A percentile compares a stretch with the other conserved stretches of the same genome.
Evolutionary conservation across 371 early-diverging fungal genomes (phyloP).

Genomic region (Mucor indicus): DNA sequence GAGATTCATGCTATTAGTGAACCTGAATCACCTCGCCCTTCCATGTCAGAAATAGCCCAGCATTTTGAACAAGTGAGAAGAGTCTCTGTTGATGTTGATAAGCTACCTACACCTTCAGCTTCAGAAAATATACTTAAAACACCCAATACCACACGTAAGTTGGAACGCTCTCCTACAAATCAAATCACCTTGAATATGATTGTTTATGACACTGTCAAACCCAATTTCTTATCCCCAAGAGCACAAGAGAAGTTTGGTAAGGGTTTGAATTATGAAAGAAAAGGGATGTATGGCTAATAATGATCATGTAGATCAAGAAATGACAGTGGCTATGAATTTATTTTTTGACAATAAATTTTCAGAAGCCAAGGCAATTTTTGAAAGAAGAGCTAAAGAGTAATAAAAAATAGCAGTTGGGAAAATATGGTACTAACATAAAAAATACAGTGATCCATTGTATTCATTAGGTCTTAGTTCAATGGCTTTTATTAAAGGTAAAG

Average conservation of each 20-base stretch:
- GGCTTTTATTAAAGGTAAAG: constrained; percentile 46
- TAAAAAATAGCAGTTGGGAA: too few relatives aligned
- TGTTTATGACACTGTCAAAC: constrained; percentile 19
- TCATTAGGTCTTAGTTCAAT: constrained; percentile 39
- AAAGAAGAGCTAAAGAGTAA: constrained; percentile 34
- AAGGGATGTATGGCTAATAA: background rate
- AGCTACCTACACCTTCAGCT: too few relatives aligned
- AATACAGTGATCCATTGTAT: constrained; percentile 39
- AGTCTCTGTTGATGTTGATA: too few relatives aligned
- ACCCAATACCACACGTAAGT: too few relatives aligned
- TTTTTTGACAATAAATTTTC: constrained; percentile 59
- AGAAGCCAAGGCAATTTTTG: constrained; percentile 37
- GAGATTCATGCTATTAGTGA: constrained; percentile 21
- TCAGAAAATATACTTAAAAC: too few relatives aligned
- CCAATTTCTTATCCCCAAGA: constrained; percentile 37
- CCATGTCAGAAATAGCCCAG: constrained; percentile 4
- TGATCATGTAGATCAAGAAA: constrained; percentile 38
- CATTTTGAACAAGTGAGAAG: constrained; percentile 12
- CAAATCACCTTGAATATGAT: constrained; percentile 14
- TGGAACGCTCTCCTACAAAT: background rate
- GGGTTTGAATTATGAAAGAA: background rate
- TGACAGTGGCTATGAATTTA: constrained; percentile 43
- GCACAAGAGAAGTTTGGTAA: constrained; percentile 46
- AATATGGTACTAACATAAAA: too few relatives aligned
- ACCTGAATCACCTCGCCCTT: constrained; percentile 21